These are phyloP conservation scores for Alnus glutinosa DNA, from an alignment of 306 rosid species.

Conservation along the genomic window DNA sequence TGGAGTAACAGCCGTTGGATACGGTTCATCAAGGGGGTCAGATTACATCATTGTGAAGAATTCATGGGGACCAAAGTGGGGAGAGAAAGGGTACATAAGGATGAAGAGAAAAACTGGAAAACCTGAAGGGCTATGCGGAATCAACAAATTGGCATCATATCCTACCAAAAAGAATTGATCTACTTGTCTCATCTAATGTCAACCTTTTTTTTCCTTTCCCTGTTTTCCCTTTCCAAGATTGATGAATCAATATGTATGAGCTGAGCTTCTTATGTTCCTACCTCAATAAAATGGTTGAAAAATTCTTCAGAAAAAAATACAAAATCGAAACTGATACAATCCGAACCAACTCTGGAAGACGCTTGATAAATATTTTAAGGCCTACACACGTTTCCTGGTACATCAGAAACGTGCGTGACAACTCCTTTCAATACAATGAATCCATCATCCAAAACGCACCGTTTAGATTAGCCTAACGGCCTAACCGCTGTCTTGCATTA, in stretches of 20 bases:
- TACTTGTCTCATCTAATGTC: neutral
- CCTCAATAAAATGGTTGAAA: constrained; percentile 25
- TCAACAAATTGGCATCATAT: constrained; percentile 88
- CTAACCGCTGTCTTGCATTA: too few species aligned
- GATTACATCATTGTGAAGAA: constrained; percentile 87
- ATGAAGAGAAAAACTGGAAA: constrained; percentile 79
- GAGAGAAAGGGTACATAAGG: constrained; percentile 87
- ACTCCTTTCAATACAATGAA: too few species aligned
- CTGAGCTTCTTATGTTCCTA: neutral
- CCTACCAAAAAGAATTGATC: constrained; percentile 68
- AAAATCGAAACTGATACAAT: neutral
- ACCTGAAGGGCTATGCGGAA: constrained; percentile 78
- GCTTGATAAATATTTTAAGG: neutral
- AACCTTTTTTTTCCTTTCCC: neutral
- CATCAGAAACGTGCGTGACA: too few species aligned
- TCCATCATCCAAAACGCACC: too few species aligned
- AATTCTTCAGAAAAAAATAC: neutral
- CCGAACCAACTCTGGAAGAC: neutral
- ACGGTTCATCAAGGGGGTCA: constrained; percentile 63
- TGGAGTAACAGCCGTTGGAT: constrained; percentile 91
- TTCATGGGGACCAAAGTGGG: constrained; percentile 95
- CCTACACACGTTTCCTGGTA: too few species aligned
- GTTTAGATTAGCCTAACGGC: too few species aligned
- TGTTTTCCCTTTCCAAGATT: constrained; percentile 10
- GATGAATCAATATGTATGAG: constrained; percentile 8